Base-by-base conservation (phyloP, 352 stramenopile species). In the Phytopythium vexans region DNA sequence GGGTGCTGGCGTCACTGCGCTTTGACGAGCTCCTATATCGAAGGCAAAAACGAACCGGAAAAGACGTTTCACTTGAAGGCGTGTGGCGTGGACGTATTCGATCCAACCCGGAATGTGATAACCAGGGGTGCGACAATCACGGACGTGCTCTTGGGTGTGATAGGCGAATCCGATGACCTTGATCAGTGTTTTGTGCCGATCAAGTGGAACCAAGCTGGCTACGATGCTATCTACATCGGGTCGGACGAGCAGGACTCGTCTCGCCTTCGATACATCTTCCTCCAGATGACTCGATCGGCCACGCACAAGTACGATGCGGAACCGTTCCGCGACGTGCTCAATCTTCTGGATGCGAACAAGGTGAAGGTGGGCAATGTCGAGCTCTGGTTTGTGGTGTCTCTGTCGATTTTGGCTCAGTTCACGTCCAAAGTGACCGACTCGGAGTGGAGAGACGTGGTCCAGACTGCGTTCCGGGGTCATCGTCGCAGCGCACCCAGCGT, bases 141-240 rank as follows among this genome's bases (percentile, higher is more conserved):
- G 9, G 39, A 43, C 39, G n/a, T n/a, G n/a, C n/a, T n/a, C n/a
- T n/a, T n/a, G n/a, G n/a, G n/a, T n/a, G n/a, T n/a, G n/a, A n/a
- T n/a, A n/a, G n/a, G n/a, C n/a, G n/a, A n/a, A n/a, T n/a, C n/a
- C n/a, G n/a, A n/a, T n/a, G n/a, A n/a, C n/a, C 14, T 12, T 9
- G 40, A 45, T 45, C 40, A 33, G n/a, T 45, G 40, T 11, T 33
- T 14, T 9, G 40, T 45, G n/a, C 40, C 40, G 40, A 45, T 33
- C n/a, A 45, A 45, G 40, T 45, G 40, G 40, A 45, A 45, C n/a
- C 40, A 45, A 33, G 40, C 40, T 45, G 40, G n/a, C 40, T 45
- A 45, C 40, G 15, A 33, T 33, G 40, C 40, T 1, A 9, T 45
- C 15, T 45, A 32, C 40, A 45, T 45, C 15, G n/a, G 40, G 4